Evolutionary conservation across 2,329 filamentous ascomycete genomes (phyloP), one percentile per base, ranked within the genome.

Genomic region (Sordariomycetes sp.): DNA sequence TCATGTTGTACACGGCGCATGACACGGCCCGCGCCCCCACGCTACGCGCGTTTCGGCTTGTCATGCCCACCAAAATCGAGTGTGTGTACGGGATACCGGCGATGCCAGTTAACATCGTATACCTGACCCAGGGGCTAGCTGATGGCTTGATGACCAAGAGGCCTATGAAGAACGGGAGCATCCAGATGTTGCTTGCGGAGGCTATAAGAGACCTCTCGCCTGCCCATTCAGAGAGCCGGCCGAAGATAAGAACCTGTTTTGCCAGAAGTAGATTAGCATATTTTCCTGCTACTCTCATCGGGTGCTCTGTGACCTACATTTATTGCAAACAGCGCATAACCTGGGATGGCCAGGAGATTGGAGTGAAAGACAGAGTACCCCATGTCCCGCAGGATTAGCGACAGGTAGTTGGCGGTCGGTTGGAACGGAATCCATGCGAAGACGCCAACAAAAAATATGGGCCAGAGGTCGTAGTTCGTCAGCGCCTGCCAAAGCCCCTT

Each of bases 1-100:
- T 68, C 69, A 72, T 72, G 62, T 84, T 85, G 66, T 84, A 85
- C 20, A 82, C 66, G 1, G 80, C 81, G 1, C 78, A 76, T 0
- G 79, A 78, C 1, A 86, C 78, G 0, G 82, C 80, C 12, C 83
- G 69, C 10, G 80, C 83, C 10, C 80, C 73, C 1, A 85, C 82
- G 2, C 77, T 77, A 48, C 81, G 81, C 0, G 80, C 75, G 62
- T 85, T 86, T 52, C 79, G 74, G 2, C 78, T 80, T 0, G 76
- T 80, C 69, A 81, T 78, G 0, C 78, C 81, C 0, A 83, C 81
- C 46, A 81, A 71, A 25, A 83, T 77, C 0, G 80, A 77, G 14
- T 54, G 59, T 14, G 40, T 18, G 43, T 70, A 72, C 0, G 71
- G 70, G 46, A 67, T 69, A 3, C 69, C 68, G 11, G 73, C 64